These are phyloP conservation scores for Trichoderma atrobrunneum DNA, from an alignment of 2,329 filamentous ascomycete species.

Conservation along the genomic window DNA sequence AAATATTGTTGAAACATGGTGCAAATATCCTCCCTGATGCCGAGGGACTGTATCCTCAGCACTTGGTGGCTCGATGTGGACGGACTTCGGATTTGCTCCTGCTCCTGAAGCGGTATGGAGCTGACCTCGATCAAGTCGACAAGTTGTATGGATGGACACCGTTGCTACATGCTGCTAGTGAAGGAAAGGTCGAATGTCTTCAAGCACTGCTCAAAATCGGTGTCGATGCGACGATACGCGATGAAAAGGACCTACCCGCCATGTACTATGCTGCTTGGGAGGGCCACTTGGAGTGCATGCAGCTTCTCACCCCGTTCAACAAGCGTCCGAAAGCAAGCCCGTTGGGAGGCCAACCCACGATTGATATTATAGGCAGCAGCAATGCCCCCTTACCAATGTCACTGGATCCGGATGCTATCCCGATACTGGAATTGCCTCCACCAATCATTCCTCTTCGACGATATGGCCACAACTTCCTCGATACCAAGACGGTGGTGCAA, in stretches of 20 bases:
- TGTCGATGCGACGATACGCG: conserved; percentile 73
- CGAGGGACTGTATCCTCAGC: conserved; percentile 94
- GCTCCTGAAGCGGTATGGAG: conserved; percentile 79
- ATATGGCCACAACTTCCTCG: conserved; percentile 97
- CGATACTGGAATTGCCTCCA: conserved; percentile 84
- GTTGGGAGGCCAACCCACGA: conserved; percentile 41
- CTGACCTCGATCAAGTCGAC: conserved; percentile 86
- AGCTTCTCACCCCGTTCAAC: conserved; percentile 67
- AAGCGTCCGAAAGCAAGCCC: conserved; percentile 43
- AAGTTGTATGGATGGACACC: conserved; percentile 98
- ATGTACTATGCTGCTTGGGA: conserved; percentile 99
- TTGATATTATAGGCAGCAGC: conserved; percentile 47
- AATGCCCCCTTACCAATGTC: conserved; percentile 59
- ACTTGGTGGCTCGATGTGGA: conserved; percentile 87
- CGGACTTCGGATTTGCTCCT: conserved; percentile 76
- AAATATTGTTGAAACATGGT: conserved; percentile 75
- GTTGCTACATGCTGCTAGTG: conserved; percentile 91
- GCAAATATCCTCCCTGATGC: conserved; percentile 88
- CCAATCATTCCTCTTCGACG: conserved; percentile 92
- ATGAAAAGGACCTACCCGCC: conserved; percentile 89
- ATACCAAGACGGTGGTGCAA: conserved; percentile 94
- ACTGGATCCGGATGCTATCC: conserved; percentile 83
- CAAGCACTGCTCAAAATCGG: conserved; percentile 76
- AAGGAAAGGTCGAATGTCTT: conserved; percentile 88
- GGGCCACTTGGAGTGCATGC: conserved; percentile 92